Base-by-base conservation (phyloP, 2,329 filamentous ascomycete species). In the Raffaelea albimanens region DNA sequence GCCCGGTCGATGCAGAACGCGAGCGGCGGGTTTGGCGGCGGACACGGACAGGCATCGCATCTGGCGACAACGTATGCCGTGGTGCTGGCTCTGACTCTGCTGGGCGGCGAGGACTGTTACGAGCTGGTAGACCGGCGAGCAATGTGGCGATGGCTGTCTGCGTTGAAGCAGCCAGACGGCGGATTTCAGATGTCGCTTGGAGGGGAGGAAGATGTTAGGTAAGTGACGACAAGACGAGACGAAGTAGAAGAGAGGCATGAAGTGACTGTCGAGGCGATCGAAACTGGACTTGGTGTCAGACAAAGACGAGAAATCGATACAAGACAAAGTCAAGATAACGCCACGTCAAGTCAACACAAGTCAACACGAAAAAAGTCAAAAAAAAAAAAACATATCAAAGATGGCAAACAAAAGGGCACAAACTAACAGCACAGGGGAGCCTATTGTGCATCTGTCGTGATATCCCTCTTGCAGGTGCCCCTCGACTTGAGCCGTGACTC, bases 181-280 rank as follows among this genome's bases (percentile, higher is more conserved):
- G 88, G 88, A n/a, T 97, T 98, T 62, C 81, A 83, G 57, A 85
- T 98, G 72, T 83, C 82, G 45, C 68, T 85, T 44, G 87, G 85
- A 50, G 93, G 90, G 50, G 93, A 98, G 68, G 85, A 93, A 66
- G 93, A 98, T 64, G 85, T 96, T 51, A 82, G 88, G 85, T 86
- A 73, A 64, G 73, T 64, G 25, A n/a, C n/a, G n/a, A n/a, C n/a
- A n/a, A n/a, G n/a, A n/a, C n/a, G n/a, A n/a, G n/a, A n/a, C n/a
- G n/a, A n/a, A n/a, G n/a, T n/a, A n/a, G n/a, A n/a, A n/a, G n/a
- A n/a, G n/a, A n/a, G n/a, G n/a, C n/a, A n/a, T n/a, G n/a, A n/a
- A n/a, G n/a, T n/a, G n/a, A n/a, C n/a, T n/a, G n/a, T n/a, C n/a
- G n/a, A n/a, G n/a, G n/a, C n/a, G n/a, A n/a, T n/a, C n/a, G n/a